These are phyloP conservation scores for Protomyces arabidopsidicola DNA, from an alignment of 1,139 yeast species.

Conservation along the genomic window DNA sequence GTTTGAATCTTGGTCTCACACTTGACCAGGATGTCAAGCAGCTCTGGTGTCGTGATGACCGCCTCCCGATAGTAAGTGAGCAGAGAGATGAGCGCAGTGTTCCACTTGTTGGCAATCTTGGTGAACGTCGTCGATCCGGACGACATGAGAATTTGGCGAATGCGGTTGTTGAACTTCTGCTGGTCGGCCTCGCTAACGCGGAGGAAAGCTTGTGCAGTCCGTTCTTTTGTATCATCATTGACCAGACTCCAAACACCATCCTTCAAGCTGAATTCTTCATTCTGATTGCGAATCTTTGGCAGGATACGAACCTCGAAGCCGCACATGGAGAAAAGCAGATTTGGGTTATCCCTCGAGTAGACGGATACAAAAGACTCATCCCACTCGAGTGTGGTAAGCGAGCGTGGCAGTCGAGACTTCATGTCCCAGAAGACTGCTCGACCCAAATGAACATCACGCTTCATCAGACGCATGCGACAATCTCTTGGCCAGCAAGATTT, in stretches of 20 bases:
- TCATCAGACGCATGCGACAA: conserved; percentile 79
- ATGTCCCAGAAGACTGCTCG: conserved; percentile 92
- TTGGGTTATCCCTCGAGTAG: conserved; percentile 85
- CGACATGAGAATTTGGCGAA: conserved; percentile 87
- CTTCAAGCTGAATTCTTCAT: conserved; percentile 41
- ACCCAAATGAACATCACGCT: conserved; percentile 89
- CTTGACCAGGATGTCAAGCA: conserved; percentile 77
- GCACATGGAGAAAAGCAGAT: conserved; percentile 80
- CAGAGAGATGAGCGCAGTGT: conserved; percentile 78
- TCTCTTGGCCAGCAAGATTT: conserved; percentile 95
- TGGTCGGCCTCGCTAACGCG: conserved; percentile 80
- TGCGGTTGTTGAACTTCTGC: conserved; percentile 72
- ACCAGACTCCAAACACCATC: conserved; percentile 93
- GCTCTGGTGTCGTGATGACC: conserved; percentile 70
- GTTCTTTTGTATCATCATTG: conserved; percentile 66
- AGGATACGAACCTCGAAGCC: conserved; percentile 90
- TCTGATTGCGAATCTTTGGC: conserved; percentile 61
- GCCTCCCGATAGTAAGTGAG: conserved; percentile 94
- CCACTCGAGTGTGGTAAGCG: conserved; percentile 74
- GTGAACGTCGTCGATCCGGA: conserved; percentile 95
- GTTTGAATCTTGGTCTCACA: conserved; percentile 93
- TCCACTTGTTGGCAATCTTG: conserved; percentile 94
- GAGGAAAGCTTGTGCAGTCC: conserved; percentile 84
- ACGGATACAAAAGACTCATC: conserved; percentile 78
- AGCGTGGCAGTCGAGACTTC: conserved; percentile 68